Evolutionary conservation across 345 rosid species (phyloP).

Genomic region (Hypericum androsaemum): DNA sequence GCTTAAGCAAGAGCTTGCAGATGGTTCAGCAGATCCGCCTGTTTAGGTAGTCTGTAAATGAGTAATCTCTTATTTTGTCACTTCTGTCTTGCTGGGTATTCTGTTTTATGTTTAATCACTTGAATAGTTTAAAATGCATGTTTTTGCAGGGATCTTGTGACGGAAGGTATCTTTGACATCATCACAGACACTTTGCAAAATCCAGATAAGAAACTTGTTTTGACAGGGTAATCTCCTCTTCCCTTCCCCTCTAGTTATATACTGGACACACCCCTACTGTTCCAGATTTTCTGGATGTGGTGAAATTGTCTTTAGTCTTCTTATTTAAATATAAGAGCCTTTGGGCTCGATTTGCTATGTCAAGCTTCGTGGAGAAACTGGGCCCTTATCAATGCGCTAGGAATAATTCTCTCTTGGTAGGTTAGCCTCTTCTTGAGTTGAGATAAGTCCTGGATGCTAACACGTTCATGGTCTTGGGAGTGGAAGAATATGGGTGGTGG

Average conservation of each 20-base stretch:
- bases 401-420: too few relatives aligned
- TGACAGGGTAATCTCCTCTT: conserved; percentile 59
- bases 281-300: not conserved
- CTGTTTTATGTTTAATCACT: not conserved
- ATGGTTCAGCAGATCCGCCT: conserved; percentile 87
- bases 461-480: too few relatives aligned
- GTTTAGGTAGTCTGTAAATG: conserved; percentile 35
- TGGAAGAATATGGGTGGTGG: not conserved
- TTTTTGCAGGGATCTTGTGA: conserved; percentile 60
- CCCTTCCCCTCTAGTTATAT: not conserved
- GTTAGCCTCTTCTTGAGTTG: too few relatives aligned
- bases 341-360: too few relatives aligned
- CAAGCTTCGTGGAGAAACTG: too few relatives aligned
- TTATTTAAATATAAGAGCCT: not conserved
- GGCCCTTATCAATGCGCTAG: too few relatives aligned
- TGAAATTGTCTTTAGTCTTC: not conserved
- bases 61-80: not conserved
- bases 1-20: conserved; percentile 76
- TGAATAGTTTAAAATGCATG: not conserved
- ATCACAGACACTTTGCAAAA: conserved; percentile 60
- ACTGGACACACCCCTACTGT: too few relatives aligned
- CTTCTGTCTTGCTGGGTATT: not conserved
- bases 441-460: too few relatives aligned
- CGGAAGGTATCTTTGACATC: conserved; percentile 71
- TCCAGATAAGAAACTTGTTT: conserved; percentile 64